Percentiles rank a stretch among this genome's conserved stretches.
phyloP scores from a whole-genome alignment of 148 eudicot genomes.

The Drosera capensis region DNA sequence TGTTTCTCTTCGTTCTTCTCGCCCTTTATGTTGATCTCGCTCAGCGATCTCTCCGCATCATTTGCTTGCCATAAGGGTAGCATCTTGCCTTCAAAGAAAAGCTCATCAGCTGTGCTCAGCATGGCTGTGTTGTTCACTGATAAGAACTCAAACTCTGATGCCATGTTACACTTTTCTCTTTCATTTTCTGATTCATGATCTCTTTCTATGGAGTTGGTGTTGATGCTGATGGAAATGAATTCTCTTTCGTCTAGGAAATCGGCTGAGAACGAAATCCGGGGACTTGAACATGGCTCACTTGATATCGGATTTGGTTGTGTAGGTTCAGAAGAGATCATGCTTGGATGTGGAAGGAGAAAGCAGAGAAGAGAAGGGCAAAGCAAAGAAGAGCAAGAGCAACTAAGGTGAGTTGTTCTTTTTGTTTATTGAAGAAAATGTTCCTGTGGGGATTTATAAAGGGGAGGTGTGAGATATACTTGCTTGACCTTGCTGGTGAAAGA shows the following conservation, averaged over 20 bases:
- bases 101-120: constrained; percentile 43
- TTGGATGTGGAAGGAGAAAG: no score
- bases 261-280: constrained; percentile 38
- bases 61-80: constrained; percentile 40
- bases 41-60: constrained; percentile 23
- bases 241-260: constrained; percentile 33
- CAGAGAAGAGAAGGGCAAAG: no score
- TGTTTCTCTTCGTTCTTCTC: neutral
- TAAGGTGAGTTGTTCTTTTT: no score
- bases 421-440: no score
- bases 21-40: constrained; percentile 15
- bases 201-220: constrained; percentile 9
- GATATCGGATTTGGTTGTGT: no score
- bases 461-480: no score
- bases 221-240: constrained; percentile 23
- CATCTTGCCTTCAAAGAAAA: constrained; percentile 41
- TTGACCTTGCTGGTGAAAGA: no score
- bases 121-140: constrained; percentile 19
- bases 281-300: no score
- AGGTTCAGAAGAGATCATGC: no score
- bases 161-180: neutral
- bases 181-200: constrained; percentile 2
- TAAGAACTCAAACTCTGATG: constrained; percentile 31
- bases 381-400: neutral
- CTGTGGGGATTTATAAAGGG: no score